phyloP scores from a whole-genome alignment of 2,329 filamentous ascomycete genomes.

The Diaporthe sp. region DNA sequence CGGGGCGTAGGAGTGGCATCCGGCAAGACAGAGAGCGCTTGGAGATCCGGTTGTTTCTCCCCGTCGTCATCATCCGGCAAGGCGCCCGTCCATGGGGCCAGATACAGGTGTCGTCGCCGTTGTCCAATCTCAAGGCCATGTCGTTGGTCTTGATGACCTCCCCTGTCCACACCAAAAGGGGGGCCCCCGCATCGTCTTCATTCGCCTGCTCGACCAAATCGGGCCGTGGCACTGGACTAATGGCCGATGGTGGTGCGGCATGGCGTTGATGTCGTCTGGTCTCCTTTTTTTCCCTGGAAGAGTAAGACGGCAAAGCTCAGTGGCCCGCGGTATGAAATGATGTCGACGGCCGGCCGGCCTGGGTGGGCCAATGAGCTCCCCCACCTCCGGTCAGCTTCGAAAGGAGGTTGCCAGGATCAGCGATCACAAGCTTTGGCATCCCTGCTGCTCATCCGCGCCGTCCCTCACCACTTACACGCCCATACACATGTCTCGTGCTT shows the following conservation, averaged over 20 bases:
- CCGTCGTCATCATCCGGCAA: slow-evolving; percentile 9
- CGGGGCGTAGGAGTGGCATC: background rate
- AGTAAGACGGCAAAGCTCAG: slow-evolving; percentile 28
- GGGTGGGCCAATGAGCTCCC: slow-evolving; percentile 19
- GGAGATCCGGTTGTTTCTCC: background rate
- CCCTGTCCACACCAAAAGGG: background rate
- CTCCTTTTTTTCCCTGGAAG: background rate
- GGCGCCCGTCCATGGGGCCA: background rate
- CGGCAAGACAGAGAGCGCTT: background rate
- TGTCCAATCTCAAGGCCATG: slow-evolving; percentile 7
- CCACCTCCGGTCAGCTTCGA: slow-evolving; percentile 1
- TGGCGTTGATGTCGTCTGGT: slow-evolving; percentile 34
- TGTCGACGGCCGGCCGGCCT: slow-evolving; percentile 11
- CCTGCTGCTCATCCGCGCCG: slow-evolving; percentile 14
- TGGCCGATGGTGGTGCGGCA: background rate
- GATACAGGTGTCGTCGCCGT: background rate
- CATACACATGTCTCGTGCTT: background rate
- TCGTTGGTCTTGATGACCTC: slow-evolving; percentile 18
- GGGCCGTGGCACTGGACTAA: slow-evolving; percentile 21
- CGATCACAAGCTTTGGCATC: slow-evolving; percentile 25
- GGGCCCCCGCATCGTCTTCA: slow-evolving; percentile 16
- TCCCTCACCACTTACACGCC: slow-evolving; percentile 9
- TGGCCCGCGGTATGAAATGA: slow-evolving; percentile 33
- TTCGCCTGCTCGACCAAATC: slow-evolving; percentile 24
- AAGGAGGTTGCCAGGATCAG: slow-evolving; percentile 27